Base-by-base conservation (phyloP, 1,139 yeast genomes). In the Suhomyces bokatorum region DNA sequence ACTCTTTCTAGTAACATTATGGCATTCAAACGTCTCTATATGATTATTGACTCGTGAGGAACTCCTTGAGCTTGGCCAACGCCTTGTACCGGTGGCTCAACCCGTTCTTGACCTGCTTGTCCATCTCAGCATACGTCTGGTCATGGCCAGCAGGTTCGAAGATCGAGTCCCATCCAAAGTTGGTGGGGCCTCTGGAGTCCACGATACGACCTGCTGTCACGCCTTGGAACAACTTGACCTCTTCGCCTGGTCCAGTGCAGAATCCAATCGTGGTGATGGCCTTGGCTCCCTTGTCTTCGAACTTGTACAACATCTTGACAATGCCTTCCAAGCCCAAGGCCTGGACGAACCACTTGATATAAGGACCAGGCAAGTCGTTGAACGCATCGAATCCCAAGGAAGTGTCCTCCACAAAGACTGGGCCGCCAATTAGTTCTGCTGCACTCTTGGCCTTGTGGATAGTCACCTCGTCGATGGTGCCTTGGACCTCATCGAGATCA, bases 401-500 rank as follows among this genome's bases (percentile, higher is more conserved):
- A 0, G 99, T 95, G 59, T 95, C 99, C 62, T 95, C 99, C 2
- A 91, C 97, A 44, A 95, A 73, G 0, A 89, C 97, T 0, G 98
- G 95, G 0, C 90, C 91, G 5, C 60, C 58, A 13, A 73, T 45
- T 26, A 74, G 57, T 12, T 66, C 62, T 3, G 96, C 93, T 1
- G 99, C 99, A 32, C 81, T 72, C 53, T 71, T 66, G 44, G 96
- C 91, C 65, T 95, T 95, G 58, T 84, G 88, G 39, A 72, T 76
- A 0, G 97, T 87, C 30, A 95, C 93, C 47, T 87, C 86, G 40
- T 85, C 85, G 42, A 90, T 78, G 15, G 93, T 70, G 28, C 97
- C 99, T 69, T 95, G 99, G 40, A 93, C 67, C 67, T 95, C 99
- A 45, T 85, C 95, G 28, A 93, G 71, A 60, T 93, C 98, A 32